Conservation (phyloP, 345 rosid species). For the Gossypium ekmanianum region DNA sequence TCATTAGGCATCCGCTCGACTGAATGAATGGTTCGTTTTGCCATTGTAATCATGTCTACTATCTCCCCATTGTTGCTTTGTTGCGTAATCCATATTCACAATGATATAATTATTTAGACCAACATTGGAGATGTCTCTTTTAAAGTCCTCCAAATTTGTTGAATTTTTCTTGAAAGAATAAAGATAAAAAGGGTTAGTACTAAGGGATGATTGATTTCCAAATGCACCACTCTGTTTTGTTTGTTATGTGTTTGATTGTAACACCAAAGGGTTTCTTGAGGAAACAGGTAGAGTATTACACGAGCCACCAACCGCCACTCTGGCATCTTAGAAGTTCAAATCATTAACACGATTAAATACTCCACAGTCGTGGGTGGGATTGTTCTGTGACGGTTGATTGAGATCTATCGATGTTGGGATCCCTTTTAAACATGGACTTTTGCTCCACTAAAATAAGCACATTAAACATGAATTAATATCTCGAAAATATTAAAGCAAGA, state of each 20-base stretch:
- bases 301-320: conserved; percentile 34
- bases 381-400: no score
- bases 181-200: conserved; percentile 30
- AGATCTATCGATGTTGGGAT: neutral
- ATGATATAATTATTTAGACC: conserved; percentile 36
- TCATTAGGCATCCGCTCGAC: conserved; percentile 22
- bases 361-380: no score
- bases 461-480: no score
- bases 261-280: conserved; percentile 35
- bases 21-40: conserved; percentile 29
- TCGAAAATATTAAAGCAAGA: no score
- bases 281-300: conserved; percentile 34
- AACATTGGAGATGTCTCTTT: conserved; percentile 43
- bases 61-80: conserved; percentile 50
- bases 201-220: conserved; percentile 32
- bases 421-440: neutral
- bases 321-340: no score
- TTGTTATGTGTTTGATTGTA: no score
- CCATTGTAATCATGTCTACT: conserved; percentile 28
- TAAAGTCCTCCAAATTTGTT: conserved; percentile 29
- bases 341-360: no score
- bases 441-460: no score
- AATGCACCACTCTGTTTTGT: no score
- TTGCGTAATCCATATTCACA: conserved; percentile 32
- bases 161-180: conserved; percentile 9